phyloP scores from a whole-genome alignment of 495 filamentous ascomycete genomes.

The Annulohypoxylon maeteangense region DNA sequence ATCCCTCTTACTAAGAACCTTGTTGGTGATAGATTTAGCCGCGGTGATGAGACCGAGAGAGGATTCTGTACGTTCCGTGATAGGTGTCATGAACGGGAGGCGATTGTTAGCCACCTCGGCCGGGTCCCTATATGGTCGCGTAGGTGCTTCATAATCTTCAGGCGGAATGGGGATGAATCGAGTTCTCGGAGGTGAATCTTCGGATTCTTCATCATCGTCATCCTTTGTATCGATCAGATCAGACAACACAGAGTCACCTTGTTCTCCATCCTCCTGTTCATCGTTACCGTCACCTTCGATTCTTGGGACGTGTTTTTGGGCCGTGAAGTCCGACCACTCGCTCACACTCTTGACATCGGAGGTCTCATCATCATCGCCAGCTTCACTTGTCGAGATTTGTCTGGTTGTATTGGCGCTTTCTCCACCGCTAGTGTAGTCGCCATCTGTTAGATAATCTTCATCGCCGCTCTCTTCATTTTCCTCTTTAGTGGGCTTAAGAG shows the following conservation, averaged over 20 bases:
- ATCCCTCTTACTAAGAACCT: constrained; percentile 74
- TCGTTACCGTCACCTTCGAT: constrained; percentile 50
- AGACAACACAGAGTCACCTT: constrained; percentile 34
- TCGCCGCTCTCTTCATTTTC: constrained; percentile 67
- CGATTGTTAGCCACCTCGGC: constrained; percentile 82
- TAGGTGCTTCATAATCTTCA: constrained; percentile 83
- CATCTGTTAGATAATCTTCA: constrained; percentile 72
- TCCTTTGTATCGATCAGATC: constrained; percentile 34
- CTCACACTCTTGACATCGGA: constrained; percentile 72
- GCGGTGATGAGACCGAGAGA: constrained; percentile 74
- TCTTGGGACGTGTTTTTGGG: constrained; percentile 73
- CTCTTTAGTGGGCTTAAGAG: constrained; percentile 66
- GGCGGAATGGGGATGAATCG: constrained; percentile 76
- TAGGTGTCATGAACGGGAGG: constrained; percentile 97
- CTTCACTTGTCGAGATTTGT: constrained; percentile 63
- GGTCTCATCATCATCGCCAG: constrained; percentile 59
- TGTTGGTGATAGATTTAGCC: constrained; percentile 61
- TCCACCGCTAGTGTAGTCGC: constrained; percentile 80
- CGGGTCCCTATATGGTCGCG: constrained; percentile 78
- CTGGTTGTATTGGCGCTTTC: constrained; percentile 82
- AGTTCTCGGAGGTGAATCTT: constrained; percentile 55
- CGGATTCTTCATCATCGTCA: constrained; percentile 51
- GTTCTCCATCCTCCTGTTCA: constrained; percentile 44
- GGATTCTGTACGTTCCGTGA: constrained; percentile 92
- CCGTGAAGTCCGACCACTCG: constrained; percentile 88